Evolutionary conservation across 768 basidiomycete species (phyloP).

Genomic region (Tricholomella constricta): DNA sequence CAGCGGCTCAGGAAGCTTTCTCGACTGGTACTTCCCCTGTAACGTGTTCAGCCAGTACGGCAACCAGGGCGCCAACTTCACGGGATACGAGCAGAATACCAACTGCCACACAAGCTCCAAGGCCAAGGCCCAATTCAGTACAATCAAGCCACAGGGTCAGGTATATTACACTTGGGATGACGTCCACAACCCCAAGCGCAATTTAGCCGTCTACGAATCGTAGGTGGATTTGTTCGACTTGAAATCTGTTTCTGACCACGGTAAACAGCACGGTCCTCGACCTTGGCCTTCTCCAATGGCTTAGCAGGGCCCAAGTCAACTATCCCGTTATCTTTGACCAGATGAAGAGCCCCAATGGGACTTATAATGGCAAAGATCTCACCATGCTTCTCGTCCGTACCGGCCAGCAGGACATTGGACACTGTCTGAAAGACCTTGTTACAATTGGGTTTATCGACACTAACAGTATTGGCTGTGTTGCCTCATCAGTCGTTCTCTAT

Average conservation of each 20-base stretch:
- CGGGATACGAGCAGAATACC: constrained; percentile 61
- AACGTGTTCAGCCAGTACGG: constrained; percentile 83
- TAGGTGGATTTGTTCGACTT: constrained; percentile 42
- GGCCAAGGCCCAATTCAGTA: constrained; percentile 55
- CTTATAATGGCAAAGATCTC: constrained; percentile 82
- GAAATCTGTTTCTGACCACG: neutral
- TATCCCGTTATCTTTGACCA: constrained; percentile 85
- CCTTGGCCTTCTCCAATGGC: constrained; percentile 82
- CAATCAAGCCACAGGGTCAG: constrained; percentile 66
- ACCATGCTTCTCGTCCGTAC: constrained; percentile 83
- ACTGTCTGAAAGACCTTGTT: constrained; percentile 84
- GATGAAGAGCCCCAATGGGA: constrained; percentile 66
- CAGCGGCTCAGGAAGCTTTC: constrained; percentile 52
- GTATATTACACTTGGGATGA: constrained; percentile 96
- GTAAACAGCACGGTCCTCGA: constrained; percentile 79
- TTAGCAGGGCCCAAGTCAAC: constrained; percentile 74
- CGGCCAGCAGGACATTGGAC: constrained; percentile 64
- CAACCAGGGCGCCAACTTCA: constrained; percentile 60
- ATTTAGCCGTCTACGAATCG: constrained; percentile 94
- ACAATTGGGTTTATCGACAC: constrained; percentile 95
- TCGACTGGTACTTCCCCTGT: constrained; percentile 99
- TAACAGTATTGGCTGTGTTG: constrained; percentile 93
- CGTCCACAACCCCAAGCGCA: constrained; percentile 64
- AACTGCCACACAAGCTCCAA: constrained; percentile 71
- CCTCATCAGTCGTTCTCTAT: constrained; percentile 92